Percentiles rank a stretch among this genome's conserved stretches.
phyloP scores from a whole-genome alignment of 371 early-diverging fungal species.

The Batkoa obscura region DNA sequence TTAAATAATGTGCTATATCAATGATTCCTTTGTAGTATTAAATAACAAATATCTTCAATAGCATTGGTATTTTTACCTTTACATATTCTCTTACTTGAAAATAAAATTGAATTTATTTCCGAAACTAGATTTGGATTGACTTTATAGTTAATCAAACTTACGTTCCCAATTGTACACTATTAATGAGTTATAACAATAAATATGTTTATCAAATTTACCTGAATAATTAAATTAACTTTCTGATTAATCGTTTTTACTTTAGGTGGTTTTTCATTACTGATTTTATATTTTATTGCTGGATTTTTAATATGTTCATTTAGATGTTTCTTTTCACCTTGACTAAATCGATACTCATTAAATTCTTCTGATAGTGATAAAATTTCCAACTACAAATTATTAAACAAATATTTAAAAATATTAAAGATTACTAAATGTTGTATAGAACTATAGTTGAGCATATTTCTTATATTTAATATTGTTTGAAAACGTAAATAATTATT shows the following conservation, averaged over 20 bases:
- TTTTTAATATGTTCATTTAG: constrained; percentile 17
- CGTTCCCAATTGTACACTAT: neutral
- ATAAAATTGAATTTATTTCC: neutral
- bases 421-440: constrained; percentile 16
- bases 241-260: constrained; percentile 2
- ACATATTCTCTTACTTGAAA: neutral
- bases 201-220: neutral
- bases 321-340: constrained; percentile 22
- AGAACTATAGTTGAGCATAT: constrained; percentile 8
- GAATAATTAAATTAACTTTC: constrained; percentile 1
- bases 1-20: neutral
- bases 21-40: no score
- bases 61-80: neutral
- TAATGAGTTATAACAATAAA: neutral
- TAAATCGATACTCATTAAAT: constrained; percentile 17
- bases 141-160: neutral
- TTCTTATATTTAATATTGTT: constrained; percentile 18
- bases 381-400: constrained; percentile 13
- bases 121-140: neutral
- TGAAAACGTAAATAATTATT: constrained; percentile 21
- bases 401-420: neutral
- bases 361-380: constrained; percentile 23
- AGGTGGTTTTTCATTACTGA: neutral
- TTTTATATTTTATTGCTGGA: constrained; percentile 5
- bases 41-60: neutral